A percentile compares a stretch with the other conserved stretches of the same genome.
phyloP scores from a whole-genome alignment of 192 early-diverging fungal genomes.

The Backusella luteola region DNA sequence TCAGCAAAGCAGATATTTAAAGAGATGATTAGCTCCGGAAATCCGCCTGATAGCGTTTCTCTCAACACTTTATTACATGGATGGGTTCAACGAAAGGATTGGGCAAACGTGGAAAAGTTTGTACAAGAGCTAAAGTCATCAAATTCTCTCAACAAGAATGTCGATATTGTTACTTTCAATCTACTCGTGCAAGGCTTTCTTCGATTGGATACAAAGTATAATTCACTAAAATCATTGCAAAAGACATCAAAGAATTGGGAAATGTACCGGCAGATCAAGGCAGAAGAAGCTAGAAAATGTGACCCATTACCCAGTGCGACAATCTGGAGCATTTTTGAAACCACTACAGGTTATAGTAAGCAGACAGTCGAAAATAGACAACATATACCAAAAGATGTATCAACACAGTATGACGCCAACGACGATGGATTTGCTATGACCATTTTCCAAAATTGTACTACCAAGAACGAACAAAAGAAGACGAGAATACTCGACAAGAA shows the following conservation, averaged over 20 bases:
- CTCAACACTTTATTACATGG: conserved; percentile 21
- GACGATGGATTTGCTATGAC: background rate
- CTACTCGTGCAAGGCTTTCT: conserved; percentile 19
- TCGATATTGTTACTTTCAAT: conserved; percentile 25
- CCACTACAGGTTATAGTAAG: conserved; percentile 3
- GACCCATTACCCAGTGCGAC: background rate
- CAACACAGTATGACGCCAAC: background rate
- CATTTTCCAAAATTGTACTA: background rate
- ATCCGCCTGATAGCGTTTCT: conserved; percentile 13
- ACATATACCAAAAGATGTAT: background rate
- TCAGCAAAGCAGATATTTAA: conserved; percentile 19
- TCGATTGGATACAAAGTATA: conserved; percentile 1
- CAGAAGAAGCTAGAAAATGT: background rate
- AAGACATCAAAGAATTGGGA: background rate
- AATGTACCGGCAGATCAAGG: background rate
- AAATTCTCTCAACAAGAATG: background rate
- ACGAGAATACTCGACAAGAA: background rate
- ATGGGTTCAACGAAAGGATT: conserved; percentile 15
- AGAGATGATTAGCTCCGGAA: conserved; percentile 10
- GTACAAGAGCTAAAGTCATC: conserved; percentile 4
- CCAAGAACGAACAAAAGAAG: background rate
- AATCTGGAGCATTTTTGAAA: conserved; percentile 19
- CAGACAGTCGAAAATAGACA: background rate
- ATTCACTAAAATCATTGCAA: background rate
- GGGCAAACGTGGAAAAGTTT: conserved; percentile 14